Evolutionary conservation across 2,329 filamentous ascomycete genomes (phyloP).

Genomic region (Colletotrichum simmondsii): DNA sequence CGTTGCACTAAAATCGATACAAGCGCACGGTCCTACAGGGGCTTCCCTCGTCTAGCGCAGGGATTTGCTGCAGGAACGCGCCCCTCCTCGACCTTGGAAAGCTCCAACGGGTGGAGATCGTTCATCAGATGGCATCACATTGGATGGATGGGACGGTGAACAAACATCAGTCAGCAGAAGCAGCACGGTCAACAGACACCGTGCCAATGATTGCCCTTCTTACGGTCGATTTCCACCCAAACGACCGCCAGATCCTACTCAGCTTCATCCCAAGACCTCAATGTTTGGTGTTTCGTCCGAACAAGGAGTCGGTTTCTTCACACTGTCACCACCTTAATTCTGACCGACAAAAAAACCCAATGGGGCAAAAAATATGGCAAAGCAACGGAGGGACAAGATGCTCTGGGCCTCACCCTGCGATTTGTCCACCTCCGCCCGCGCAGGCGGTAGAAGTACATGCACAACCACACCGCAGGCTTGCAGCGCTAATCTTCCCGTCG

Average conservation of each 20-base stretch:
- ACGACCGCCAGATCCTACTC: background rate
- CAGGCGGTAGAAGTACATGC: background rate
- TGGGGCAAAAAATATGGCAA: background rate
- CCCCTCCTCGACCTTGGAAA: constrained; percentile 17
- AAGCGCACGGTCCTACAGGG: constrained; percentile 26
- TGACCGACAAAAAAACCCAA: background rate
- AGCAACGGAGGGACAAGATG: constrained; percentile 4
- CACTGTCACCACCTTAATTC: constrained; percentile 11
- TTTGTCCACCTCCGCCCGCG: background rate
- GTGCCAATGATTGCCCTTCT: background rate
- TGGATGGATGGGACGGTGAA: background rate
- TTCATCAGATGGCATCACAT: constrained; percentile 22
- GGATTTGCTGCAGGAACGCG: constrained; percentile 36
- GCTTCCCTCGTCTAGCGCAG: constrained; percentile 21
- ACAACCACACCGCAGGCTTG: background rate
- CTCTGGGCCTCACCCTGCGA: background rate
- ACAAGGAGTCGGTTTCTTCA: constrained; percentile 9
- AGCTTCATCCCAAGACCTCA: background rate
- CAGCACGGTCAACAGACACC: background rate
- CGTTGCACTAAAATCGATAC: constrained; percentile 32
- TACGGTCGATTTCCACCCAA: background rate
- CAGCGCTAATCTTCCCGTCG: constrained; percentile 28
- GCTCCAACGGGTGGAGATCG: constrained; percentile 17
- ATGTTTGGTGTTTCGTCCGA: background rate
- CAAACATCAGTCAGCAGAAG: constrained; percentile 2